Base-by-base conservation (phyloP, 257 asterid species). In the Gentiana macrophylla region DNA sequence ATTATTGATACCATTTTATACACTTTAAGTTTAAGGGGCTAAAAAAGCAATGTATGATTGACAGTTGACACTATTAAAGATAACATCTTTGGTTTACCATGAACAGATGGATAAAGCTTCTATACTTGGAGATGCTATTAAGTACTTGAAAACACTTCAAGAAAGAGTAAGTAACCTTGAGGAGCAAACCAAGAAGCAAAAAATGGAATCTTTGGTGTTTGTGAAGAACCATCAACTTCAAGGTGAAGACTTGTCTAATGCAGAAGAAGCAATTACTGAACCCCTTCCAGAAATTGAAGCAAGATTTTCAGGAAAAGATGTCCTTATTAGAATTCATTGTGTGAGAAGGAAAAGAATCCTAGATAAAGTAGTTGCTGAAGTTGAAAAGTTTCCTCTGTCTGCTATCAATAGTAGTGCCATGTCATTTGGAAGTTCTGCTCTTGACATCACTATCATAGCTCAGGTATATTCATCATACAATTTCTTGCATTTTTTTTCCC, bases 371-470 rank as follows among this genome's bases (percentile, higher is more conserved):
- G 63, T 80, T 0, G 24, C 61, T 51, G 69, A 76, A 49, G 51
- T 80, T 35, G 86, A 80, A 62, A 77, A 70, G 56, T 72, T 80
- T 11, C 58, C 69, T 58, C 45, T 80, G 47, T 35, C 33, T 33
- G 74, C 74, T 32, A 59, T 64, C 13, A 76, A 45, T 60, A 69
- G 77, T n/a, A 76, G 57, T 57, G 69, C 69, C 59, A 59, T 71
- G 15, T 56, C 71, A 0, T 73, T 76, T 33, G 82, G 82, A 56
- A 66, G 55, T 44, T 72, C 67, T 1, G 52, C 74, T 36, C 63
- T 73, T 9, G 77, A 76, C 59, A 68, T 79, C 35, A 73, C 80
- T 35, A 66, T 79, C 13, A 55, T 73, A 12, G 86, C 86, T 4
- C 75, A 74, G 82, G 86, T 76, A 70, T 34, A 13, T 8, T 37